Evolutionary conservation across 140 eudicot genomes (phyloP).

Genomic region (Ambrosia hybrid): DNA sequence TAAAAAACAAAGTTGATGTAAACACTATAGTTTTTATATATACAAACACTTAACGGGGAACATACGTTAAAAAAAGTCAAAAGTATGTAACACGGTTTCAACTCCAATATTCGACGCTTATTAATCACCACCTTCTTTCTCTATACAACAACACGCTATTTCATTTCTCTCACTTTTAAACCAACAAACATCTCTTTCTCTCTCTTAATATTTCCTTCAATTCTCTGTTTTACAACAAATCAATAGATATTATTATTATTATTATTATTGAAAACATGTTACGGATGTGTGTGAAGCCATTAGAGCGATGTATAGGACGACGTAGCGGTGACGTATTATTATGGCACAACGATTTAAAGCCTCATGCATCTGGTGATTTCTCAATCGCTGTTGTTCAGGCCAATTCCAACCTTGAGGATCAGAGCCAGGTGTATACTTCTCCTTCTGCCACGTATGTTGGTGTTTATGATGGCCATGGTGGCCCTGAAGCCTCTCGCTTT

Average conservation of each 20-base stretch:
- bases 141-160: constrained; percentile 17
- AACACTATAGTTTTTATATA: too few relatives aligned
- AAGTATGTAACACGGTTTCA: constrained; percentile 20
- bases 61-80: not conserved
- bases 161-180: constrained; percentile 8
- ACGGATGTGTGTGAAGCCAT: constrained; percentile 53
- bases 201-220: not conserved
- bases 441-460: constrained; percentile 88
- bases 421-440: constrained; percentile 75
- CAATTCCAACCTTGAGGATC: constrained; percentile 82
- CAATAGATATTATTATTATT: too few relatives aligned
- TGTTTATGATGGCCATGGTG: constrained; percentile 96
- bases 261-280: constrained; percentile 32
- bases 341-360: constrained; percentile 84
- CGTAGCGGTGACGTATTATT: constrained; percentile 70
- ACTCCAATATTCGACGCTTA: not conserved
- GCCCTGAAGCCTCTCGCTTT: constrained; percentile 91
- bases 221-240: too few relatives aligned
- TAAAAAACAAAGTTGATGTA: too few relatives aligned
- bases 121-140: not conserved
- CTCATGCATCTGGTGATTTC: constrained; percentile 82
- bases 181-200: not conserved
- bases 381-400: constrained; percentile 98
- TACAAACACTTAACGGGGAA: not conserved
- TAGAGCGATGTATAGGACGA: constrained; percentile 65